Evolutionary conservation across 2,329 filamentous ascomycete genomes (phyloP).

Genomic region (Alternaria gaisen): DNA sequence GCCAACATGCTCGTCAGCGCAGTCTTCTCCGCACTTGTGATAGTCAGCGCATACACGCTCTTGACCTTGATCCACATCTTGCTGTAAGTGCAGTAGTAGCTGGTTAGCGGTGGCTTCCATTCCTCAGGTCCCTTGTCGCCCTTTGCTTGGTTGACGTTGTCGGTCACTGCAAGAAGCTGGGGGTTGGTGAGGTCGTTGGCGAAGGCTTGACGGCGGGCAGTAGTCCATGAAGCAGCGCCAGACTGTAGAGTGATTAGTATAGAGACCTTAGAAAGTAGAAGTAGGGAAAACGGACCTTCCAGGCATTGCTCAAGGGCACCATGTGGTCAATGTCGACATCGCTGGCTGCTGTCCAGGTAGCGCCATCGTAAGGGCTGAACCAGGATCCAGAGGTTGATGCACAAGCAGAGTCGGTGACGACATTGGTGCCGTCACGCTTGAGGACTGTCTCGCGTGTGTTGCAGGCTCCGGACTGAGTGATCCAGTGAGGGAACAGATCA

Average conservation of each 20-base stretch:
- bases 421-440: slow-evolving; percentile 73
- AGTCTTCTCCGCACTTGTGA: slow-evolving; percentile 76
- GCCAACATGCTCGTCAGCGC: slow-evolving; percentile 71
- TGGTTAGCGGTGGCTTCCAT: slow-evolving; percentile 71
- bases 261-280: background rate
- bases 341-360: slow-evolving; percentile 70
- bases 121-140: slow-evolving; percentile 76
- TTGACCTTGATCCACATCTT: slow-evolving; percentile 82
- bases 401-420: slow-evolving; percentile 68
- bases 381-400: slow-evolving; percentile 72
- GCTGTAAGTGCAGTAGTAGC: slow-evolving; percentile 82
- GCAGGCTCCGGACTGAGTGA: slow-evolving; percentile 66
- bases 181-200: slow-evolving; percentile 81
- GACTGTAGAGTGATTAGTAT: slow-evolving; percentile 54
- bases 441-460: slow-evolving; percentile 78
- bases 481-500: slow-evolving; percentile 76
- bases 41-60: slow-evolving; percentile 71
- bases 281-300: slow-evolving; percentile 64
- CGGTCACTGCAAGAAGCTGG: slow-evolving; percentile 81
- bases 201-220: slow-evolving; percentile 70
- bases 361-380: slow-evolving; percentile 78
- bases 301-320: slow-evolving; percentile 82
- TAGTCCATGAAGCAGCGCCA: slow-evolving; percentile 77
- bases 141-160: slow-evolving; percentile 77
- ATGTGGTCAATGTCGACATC: slow-evolving; percentile 86